Evolutionary conservation across 768 basidiomycete species (phyloP).

Genomic region (Pleurotus cornucopiae): DNA sequence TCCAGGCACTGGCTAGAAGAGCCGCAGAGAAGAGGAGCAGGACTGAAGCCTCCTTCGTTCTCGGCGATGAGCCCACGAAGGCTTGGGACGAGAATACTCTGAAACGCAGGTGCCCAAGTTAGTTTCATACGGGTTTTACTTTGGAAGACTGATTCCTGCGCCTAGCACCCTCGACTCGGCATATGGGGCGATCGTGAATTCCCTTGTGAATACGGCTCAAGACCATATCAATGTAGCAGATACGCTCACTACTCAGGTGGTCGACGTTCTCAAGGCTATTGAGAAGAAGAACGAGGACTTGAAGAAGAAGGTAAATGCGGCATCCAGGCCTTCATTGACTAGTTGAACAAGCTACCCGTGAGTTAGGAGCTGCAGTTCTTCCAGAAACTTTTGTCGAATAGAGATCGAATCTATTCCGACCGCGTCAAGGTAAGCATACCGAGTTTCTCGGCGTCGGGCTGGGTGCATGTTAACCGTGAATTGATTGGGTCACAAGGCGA

Average conservation of each 20-base stretch:
- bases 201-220: conserved; percentile 56
- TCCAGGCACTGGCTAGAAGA: conserved; percentile 63
- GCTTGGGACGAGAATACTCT: conserved; percentile 48
- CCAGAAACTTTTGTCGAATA: conserved; percentile 64
- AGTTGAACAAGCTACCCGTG: background rate
- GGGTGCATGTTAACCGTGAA: background rate
- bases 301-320: conserved; percentile 57
- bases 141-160: no score
- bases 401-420: conserved; percentile 64
- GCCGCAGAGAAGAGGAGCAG: conserved; percentile 69
- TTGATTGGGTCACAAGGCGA: conserved; percentile 35
- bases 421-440: conserved; percentile 55
- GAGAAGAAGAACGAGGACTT: conserved; percentile 62
- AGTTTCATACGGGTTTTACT: no score
- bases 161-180: conserved; percentile 70
- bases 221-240: conserved; percentile 71
- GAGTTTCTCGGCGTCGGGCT: conserved; percentile 9
- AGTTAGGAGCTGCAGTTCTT: conserved; percentile 64
- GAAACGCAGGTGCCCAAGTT: conserved; percentile 45
- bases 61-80: conserved; percentile 70
- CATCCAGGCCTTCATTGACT: background rate
- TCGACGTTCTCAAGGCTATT: conserved; percentile 56
- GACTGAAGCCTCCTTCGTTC: conserved; percentile 45
- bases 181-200: conserved; percentile 62
- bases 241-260: conserved; percentile 50